Percentiles rank a stretch among this genome's conserved stretches.
Conservation (phyloP, 148 eudicot species). For the Heliamphora exappendiculata region DNA sequence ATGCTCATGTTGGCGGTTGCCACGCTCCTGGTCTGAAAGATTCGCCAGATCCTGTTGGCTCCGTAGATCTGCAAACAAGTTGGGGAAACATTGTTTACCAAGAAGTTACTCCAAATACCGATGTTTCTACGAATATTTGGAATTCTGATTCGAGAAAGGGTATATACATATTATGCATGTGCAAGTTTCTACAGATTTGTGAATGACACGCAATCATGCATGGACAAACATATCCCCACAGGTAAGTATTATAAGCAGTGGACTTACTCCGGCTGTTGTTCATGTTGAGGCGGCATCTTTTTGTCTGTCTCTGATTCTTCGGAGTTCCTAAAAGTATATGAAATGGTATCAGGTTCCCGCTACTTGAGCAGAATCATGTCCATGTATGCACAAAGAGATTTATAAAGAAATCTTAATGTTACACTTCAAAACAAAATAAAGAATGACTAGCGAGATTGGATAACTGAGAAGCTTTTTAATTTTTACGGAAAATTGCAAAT, state of each 20-base stretch:
- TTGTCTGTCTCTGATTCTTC: slow-evolving; percentile 28
- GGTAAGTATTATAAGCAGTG: background rate
- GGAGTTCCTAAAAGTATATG: slow-evolving; percentile 29
- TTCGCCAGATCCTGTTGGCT: slow-evolving; percentile 79
- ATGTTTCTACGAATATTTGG: background rate
- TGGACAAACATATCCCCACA: background rate
- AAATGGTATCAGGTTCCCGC: slow-evolving; percentile 3
- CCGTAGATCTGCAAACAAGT: slow-evolving; percentile 59
- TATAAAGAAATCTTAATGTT: background rate
- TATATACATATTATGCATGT: background rate
- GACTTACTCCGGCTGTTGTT: slow-evolving; percentile 46
- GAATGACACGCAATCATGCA: background rate
- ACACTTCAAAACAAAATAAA: background rate
- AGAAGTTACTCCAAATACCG: background rate
- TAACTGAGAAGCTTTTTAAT: background rate
- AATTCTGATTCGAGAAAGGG: background rate
- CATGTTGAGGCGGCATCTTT: slow-evolving; percentile 25
- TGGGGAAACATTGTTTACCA: background rate
- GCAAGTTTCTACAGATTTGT: background rate
- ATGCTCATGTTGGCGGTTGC: slow-evolving; percentile 79
- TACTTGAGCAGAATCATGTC: background rate
- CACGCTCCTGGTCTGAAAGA: slow-evolving; percentile 89
- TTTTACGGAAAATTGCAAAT: background rate
- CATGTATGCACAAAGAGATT: background rate
- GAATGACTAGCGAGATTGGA: background rate